A percentile compares a stretch with the other conserved stretches of the same genome.
These are phyloP conservation scores for Ophiostoma fasciatum DNA, from an alignment of 2,329 filamentous ascomycete species.

Conservation along the genomic window DNA sequence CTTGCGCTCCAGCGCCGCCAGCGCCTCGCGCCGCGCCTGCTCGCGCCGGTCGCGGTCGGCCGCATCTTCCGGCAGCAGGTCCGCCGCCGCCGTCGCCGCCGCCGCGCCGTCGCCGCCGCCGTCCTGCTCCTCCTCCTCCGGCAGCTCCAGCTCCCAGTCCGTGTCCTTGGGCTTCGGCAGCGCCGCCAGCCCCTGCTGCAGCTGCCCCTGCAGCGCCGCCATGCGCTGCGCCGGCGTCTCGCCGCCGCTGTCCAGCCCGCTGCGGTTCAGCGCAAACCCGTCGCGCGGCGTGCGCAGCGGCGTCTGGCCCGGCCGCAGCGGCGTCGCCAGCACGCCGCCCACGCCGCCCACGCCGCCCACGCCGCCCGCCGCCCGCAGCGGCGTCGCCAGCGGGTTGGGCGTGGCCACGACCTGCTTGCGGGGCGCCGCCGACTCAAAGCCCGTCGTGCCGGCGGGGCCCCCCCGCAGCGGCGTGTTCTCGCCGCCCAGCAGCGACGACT, in stretches of 20 bases:
- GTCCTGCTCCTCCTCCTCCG: conserved; percentile 64
- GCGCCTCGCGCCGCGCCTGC: conserved; percentile 54
- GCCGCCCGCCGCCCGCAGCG: conserved; percentile 63
- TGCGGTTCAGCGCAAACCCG: conserved; percentile 62
- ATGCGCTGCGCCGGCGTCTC: conserved; percentile 31
- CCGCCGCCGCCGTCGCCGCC: conserved; percentile 22
- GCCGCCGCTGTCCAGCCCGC: conserved; percentile 27
- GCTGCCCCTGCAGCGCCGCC: conserved; percentile 48
- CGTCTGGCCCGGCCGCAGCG: conserved; percentile 46
- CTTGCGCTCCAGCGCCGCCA: conserved; percentile 56
- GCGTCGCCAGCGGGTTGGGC: conserved; percentile 89
- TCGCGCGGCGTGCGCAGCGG: conserved; percentile 66
- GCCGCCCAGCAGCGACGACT: conserved; percentile 83
- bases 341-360: conserved; percentile 32
- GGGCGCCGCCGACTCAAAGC: conserved; percentile 73
- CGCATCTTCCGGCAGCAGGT: conserved; percentile 42
- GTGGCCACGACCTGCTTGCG: conserved; percentile 72
- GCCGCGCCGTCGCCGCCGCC: conserved; percentile 58
- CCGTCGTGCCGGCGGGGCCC: conserved; percentile 65
- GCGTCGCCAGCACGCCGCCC: conserved; percentile 8
- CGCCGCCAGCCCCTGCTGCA: conserved; percentile 61
- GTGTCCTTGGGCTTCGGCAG: conserved; percentile 86
- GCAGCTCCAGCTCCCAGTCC: conserved; percentile 87
- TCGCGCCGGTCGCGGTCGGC: conserved; percentile 72
- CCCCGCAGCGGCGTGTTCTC: conserved; percentile 86